A percentile compares a stretch with the other conserved stretches of the same genome.
Evolutionary conservation across 352 stramenopile genomes (phyloP).

Genomic region (Globisporangium carolinianum): DNA sequence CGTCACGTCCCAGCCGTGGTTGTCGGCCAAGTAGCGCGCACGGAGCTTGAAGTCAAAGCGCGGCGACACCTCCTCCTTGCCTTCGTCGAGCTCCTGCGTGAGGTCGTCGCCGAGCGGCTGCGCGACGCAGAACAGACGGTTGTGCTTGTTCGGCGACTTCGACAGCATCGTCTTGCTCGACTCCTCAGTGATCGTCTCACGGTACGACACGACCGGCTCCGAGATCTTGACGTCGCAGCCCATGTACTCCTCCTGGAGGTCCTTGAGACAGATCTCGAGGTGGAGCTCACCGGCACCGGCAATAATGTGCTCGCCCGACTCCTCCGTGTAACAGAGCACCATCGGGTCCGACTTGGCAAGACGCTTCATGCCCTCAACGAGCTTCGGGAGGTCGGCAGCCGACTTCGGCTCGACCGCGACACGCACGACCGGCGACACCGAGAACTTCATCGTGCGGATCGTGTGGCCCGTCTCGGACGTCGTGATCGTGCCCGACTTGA

Average conservation of each 20-base stretch:
- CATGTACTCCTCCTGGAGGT: conserved; percentile 99
- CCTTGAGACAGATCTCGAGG: conserved; percentile 99
- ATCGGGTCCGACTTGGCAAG: conserved; percentile 99
- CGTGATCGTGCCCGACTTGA: conserved; percentile 99
- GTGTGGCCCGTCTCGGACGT: conserved; percentile 96
- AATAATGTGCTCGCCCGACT: conserved; percentile 99
- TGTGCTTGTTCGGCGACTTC: conserved; percentile 99
- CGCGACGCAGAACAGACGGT: conserved; percentile 97
- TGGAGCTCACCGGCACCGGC: conserved; percentile 98
- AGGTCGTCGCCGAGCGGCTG: conserved; percentile 91
- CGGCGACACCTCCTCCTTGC: conserved; percentile 86
- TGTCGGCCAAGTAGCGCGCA: conserved; percentile 96
- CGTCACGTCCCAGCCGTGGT: conserved; percentile 97
- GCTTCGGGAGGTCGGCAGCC: conserved; percentile 97
- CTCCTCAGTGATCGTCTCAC: conserved; percentile 96
- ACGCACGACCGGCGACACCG: conserved; percentile 98
- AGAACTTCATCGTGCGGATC: conserved; percentile 99
- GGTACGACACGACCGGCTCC: conserved; percentile 98
- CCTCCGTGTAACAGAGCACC: conserved; percentile 99
- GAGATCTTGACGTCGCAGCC: conserved; percentile 98
- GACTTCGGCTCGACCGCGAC: conserved; percentile 99
- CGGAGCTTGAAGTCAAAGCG: conserved; percentile 96
- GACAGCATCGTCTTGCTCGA: conserved; percentile 96
- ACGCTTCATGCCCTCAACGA: conserved; percentile 99
- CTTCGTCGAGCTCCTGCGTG: conserved; percentile 96